Conservation (phyloP, 805 yeast genomes). For the Zygosaccharomyces pseudorouxii region DNA sequence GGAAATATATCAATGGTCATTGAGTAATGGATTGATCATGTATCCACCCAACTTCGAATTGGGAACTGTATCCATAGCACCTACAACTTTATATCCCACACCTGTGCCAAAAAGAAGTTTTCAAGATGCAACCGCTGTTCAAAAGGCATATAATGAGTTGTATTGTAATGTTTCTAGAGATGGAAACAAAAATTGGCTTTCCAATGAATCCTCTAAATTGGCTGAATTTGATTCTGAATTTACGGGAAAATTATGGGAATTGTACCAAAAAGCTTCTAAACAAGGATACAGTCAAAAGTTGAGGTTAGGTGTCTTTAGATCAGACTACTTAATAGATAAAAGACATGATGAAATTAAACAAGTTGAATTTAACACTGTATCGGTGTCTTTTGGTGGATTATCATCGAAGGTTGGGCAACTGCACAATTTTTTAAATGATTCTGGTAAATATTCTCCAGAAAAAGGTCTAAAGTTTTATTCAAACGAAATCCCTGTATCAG, state of each 20-base stretch:
- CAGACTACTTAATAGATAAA: slow-evolving; percentile 74
- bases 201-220: slow-evolving; percentile 48
- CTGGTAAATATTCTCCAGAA: slow-evolving; percentile 49
- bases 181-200: slow-evolving; percentile 56
- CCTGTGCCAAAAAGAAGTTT: slow-evolving; percentile 73
- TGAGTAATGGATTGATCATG: slow-evolving; percentile 78
- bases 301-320: slow-evolving; percentile 79
- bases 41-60: slow-evolving; percentile 55
- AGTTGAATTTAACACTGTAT: slow-evolving; percentile 93
- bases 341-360: slow-evolving; percentile 61
- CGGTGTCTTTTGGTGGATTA: slow-evolving; percentile 92
- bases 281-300: slow-evolving; percentile 57
- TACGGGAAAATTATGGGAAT: slow-evolving; percentile 71
- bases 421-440: slow-evolving; percentile 60
- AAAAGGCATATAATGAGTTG: slow-evolving; percentile 62
- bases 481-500: slow-evolving; percentile 56
- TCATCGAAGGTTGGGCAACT: slow-evolving; percentile 73
- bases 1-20: slow-evolving; percentile 65
- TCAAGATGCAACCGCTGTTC: slow-evolving; percentile 60
- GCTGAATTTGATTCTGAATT: slow-evolving; percentile 64
- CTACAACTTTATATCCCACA: slow-evolving; percentile 87
- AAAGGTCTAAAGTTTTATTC: slow-evolving; percentile 41
- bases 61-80: slow-evolving; percentile 58
- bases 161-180: slow-evolving; percentile 63
- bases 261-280: slow-evolving; percentile 47